A percentile compares a stretch with the other conserved stretches of the same genome.
phyloP scores from a whole-genome alignment of 345 rosid genomes.

The Erucastrum elatum region DNA sequence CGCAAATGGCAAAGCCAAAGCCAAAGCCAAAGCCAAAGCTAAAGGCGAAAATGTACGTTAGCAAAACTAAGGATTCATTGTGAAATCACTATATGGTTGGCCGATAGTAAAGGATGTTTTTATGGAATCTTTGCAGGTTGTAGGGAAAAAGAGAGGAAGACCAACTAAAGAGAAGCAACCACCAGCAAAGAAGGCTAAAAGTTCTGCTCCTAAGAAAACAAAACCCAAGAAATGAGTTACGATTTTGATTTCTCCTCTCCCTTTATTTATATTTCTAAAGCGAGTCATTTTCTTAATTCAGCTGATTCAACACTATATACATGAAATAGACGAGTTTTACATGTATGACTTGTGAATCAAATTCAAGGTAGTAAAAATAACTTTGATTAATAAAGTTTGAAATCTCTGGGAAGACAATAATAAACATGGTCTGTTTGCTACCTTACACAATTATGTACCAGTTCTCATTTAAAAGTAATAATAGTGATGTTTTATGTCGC shows the following conservation, averaged over 20 bases:
- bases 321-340: slow-evolving; percentile 14
- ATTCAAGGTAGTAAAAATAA: slow-evolving; percentile 1
- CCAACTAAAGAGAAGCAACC: slow-evolving; percentile 57
- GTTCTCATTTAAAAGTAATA: slow-evolving; percentile 9
- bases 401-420: slow-evolving; percentile 1
- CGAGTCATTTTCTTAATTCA: neutral
- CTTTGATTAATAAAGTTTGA: neutral
- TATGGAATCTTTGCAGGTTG: slow-evolving; percentile 48
- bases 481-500: slow-evolving; percentile 10
- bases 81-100: neutral
- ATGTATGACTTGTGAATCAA: slow-evolving; percentile 24
- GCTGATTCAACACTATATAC: slow-evolving; percentile 16
- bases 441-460: neutral
- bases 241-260: neutral
- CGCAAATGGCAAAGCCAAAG: slow-evolving; percentile 57
- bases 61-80: neutral
- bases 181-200: slow-evolving; percentile 58
- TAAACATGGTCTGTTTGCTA: neutral
- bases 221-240: slow-evolving; percentile 44
- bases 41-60: slow-evolving; percentile 55
- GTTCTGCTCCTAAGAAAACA: slow-evolving; percentile 39
- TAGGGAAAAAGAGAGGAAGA: slow-evolving; percentile 58
- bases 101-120: neutral
- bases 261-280: neutral
- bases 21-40: slow-evolving; percentile 50